Conservation (phyloP, 176 grass and related monocot species). For the Rhynchospora breviuscula region DNA sequence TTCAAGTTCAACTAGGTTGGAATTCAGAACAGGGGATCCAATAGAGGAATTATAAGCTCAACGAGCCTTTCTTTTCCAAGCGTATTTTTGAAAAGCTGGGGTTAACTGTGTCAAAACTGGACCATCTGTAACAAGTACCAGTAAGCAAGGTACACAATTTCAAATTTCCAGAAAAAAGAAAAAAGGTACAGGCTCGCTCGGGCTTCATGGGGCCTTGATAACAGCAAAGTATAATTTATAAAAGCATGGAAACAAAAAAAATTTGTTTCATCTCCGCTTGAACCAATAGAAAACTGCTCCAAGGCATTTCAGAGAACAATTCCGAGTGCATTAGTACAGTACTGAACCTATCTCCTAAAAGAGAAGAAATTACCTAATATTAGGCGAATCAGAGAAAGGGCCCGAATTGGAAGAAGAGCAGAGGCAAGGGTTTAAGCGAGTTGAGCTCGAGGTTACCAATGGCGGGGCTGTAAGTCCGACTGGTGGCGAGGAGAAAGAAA, state of each 20-base stretch:
- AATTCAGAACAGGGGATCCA: background rate
- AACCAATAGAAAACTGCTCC: background rate
- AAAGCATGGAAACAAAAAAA: too few relatives aligned
- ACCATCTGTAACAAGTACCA: background rate
- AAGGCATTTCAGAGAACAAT: conserved; percentile 3
- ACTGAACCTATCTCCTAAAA: background rate
- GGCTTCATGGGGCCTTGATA: background rate
- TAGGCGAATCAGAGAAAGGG: background rate
- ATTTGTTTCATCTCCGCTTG: background rate
- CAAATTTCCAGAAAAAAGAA: background rate
- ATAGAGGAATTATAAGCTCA: background rate
- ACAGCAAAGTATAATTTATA: background rate
- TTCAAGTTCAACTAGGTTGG: background rate
- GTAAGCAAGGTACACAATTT: background rate
- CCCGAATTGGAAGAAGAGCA: conserved; percentile 13
- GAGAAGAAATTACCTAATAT: conserved; percentile 18
- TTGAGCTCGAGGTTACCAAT: background rate
- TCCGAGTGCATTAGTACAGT: background rate
- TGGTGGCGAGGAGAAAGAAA: background rate
- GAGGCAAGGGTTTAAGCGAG: conserved; percentile 13
- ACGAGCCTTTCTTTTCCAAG: background rate
- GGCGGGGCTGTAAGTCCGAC: background rate
- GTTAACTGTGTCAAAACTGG: background rate
- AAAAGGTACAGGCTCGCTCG: background rate
- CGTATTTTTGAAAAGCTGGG: background rate